phyloP scores from a whole-genome alignment of 2,329 filamentous ascomycete genomes.

The Exophiala phaeomuriformis region DNA sequence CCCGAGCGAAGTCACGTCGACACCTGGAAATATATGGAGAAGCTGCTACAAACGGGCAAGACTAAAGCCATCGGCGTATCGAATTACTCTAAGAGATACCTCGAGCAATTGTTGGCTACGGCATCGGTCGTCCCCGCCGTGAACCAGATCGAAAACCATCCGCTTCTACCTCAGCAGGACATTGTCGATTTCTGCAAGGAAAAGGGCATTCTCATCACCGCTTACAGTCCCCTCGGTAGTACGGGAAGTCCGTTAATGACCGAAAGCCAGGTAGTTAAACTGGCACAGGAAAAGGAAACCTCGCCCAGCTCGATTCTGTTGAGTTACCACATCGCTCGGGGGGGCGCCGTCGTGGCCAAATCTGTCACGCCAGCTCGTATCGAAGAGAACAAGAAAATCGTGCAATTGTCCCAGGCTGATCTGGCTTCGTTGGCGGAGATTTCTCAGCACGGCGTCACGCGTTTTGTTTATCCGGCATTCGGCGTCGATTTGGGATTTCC shows the following conservation, averaged over 20 bases:
- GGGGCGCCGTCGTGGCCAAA: not conserved
- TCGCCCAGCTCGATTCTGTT: not conserved
- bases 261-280: constrained; percentile 25
- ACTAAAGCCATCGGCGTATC: too few species aligned
- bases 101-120: constrained; percentile 34
- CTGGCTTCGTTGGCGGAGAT: not conserved
- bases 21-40: constrained; percentile 53
- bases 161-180: constrained; percentile 29
- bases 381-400: not conserved
- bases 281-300: constrained; percentile 26
- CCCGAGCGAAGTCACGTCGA: not conserved
- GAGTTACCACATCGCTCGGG: not conserved
- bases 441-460: not conserved
- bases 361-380: not conserved
- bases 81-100: constrained; percentile 39
- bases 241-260: not conserved
- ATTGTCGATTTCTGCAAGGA: constrained; percentile 23
- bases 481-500: not conserved
- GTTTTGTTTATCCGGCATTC: not conserved
- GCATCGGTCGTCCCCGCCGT: constrained; percentile 29
- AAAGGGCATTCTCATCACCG: not conserved
- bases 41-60: too few species aligned
- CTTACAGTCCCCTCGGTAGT: constrained; percentile 10
- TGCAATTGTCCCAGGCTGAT: not conserved
- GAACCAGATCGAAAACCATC: constrained; percentile 29